Evolutionary conservation across 2,329 filamentous ascomycete genomes (phyloP).

Genomic region (Nothophaeocryptopus gaeumannii): DNA sequence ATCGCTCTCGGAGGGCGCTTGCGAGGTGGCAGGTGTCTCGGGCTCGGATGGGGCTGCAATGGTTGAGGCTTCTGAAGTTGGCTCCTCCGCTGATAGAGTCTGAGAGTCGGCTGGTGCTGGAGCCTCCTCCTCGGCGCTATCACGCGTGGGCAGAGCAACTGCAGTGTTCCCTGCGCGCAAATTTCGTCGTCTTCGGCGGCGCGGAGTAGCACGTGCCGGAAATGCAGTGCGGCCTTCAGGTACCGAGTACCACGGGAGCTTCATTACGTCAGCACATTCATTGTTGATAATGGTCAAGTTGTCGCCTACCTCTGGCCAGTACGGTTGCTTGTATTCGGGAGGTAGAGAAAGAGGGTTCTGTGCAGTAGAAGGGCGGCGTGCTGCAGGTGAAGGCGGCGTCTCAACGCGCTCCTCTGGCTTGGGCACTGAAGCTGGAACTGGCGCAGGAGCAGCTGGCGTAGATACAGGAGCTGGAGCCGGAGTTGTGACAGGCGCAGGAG

Average conservation of each 20-base stretch:
- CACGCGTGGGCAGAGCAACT: constrained; percentile 49
- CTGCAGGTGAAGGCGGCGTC: constrained; percentile 17
- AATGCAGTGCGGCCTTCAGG: constrained; percentile 49
- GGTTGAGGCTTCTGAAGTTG: constrained; percentile 44
- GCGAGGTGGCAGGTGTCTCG: constrained; percentile 58
- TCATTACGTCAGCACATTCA: constrained; percentile 12
- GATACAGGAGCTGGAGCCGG: constrained; percentile 7
- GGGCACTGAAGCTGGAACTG: constrained; percentile 5
- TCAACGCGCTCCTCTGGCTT: constrained; percentile 16
- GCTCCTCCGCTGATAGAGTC: constrained; percentile 24
- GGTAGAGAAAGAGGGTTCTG: constrained; percentile 20
- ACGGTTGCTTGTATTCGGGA: constrained; percentile 19
- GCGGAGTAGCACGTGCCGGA: constrained; percentile 50
- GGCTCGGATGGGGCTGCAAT: constrained; percentile 46
- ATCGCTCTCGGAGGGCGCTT: constrained; percentile 56
- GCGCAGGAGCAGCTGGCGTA: constrained; percentile 11
- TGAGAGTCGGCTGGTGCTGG: constrained; percentile 19
- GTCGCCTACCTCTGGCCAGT: constrained; percentile 19
- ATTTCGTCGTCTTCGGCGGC: constrained; percentile 44
- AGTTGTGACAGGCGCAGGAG: constrained; percentile 10
- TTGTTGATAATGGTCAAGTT: not conserved
- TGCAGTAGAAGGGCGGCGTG: constrained; percentile 18
- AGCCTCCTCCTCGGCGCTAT: constrained; percentile 33
- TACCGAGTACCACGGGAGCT: constrained; percentile 61
- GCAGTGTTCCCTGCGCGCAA: constrained; percentile 39